Conservation (phyloP, 2,329 filamentous ascomycete genomes). For the Exophiala dermatitidis region DNA sequence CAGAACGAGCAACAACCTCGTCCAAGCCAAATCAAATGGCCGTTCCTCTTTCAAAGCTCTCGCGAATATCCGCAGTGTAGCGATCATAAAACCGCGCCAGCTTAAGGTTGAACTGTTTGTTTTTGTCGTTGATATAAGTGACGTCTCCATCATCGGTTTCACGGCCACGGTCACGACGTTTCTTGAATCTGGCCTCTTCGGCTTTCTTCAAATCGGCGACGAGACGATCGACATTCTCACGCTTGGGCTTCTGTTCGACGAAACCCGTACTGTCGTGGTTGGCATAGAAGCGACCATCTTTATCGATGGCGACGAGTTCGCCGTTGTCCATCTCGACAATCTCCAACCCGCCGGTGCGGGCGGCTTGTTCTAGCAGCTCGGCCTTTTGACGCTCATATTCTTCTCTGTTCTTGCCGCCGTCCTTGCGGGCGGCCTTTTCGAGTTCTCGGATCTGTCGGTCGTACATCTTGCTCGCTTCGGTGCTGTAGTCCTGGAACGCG, state of each 20-base stretch:
- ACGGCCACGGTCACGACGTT: conserved; percentile 69
- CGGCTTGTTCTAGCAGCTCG: conserved; percentile 80
- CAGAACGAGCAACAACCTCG: too few species aligned
- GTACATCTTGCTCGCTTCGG: conserved; percentile 87
- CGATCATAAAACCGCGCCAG: conserved; percentile 94
- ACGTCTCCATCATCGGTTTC: conserved; percentile 81
- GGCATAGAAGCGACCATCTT: conserved; percentile 82
- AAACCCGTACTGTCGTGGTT: conserved; percentile 77
- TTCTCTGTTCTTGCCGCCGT: conserved; percentile 51
- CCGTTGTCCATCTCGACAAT: conserved; percentile 94
- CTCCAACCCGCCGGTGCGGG: conserved; percentile 75
- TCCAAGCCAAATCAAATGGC: conserved; percentile 58
- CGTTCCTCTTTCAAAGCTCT: conserved; percentile 94
- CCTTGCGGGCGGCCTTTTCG: conserved; percentile 44
- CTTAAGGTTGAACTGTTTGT: conserved; percentile 99
- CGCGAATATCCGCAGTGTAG: conserved; percentile 93
- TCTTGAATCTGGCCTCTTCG: conserved; percentile 79
- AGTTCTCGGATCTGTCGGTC: conserved; percentile 79
- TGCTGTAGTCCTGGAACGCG: conserved; percentile 80
- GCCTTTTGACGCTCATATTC: conserved; percentile 61
- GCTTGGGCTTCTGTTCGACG: conserved; percentile 76
- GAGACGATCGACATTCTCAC: conserved; percentile 77
- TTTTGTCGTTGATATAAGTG: conserved; percentile 99
- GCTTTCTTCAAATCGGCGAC: conserved; percentile 81
- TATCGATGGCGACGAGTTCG: conserved; percentile 89